Evolutionary conservation across 305 asterid genomes (phyloP), one percentile per base, ranked within the genome.

Genomic region (Petunia hybrid): DNA sequence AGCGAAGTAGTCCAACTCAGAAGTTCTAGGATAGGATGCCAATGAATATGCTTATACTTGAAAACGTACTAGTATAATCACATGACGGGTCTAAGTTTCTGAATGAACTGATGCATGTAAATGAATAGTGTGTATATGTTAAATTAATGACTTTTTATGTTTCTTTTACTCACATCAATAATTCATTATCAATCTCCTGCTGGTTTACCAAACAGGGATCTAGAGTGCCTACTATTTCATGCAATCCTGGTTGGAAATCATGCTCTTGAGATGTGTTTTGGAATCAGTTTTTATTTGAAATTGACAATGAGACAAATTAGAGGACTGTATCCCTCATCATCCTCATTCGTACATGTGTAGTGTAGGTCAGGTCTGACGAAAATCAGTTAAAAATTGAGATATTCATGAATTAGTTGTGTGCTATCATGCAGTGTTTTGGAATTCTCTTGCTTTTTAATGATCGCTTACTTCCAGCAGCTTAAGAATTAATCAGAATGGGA

Each of bases 231-330:
- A 10, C 48, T 36, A 2, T 36, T 51, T 71, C 43, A 36, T 53
- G 78, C 46, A 53, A 53, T 74, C 78, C 48, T 74, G n/a, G 3
- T 51, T 53, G 78, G 78, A 74, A 53, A 74, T 53, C 48, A 53
- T 53, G 46, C 48, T 74, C 64, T 8, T 51, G 38, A 53, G 70
- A 36, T 2, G 0, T 0, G 48, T 53, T 74, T 7, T 53, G n/a
- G 64, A 51, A 51, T 53, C 48, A 13, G 38, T 51, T 74, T 36
- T 36, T 53, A 74, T 74, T 16, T 13, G 8, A 74, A 53, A 74
- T 3, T 2, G 7, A 74, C 5, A 36, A 22, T 6, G 46, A 1
- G 45, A 36, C 12, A 74, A 36, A 13, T 13, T 73, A 73, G 46
- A 51, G 16, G 78, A 36, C 38, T 53, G 53, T 74, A 53, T 6